Conservation (phyloP, 495 filamentous ascomycete genomes). For the Hyaloscypha hepaticicola region DNA sequence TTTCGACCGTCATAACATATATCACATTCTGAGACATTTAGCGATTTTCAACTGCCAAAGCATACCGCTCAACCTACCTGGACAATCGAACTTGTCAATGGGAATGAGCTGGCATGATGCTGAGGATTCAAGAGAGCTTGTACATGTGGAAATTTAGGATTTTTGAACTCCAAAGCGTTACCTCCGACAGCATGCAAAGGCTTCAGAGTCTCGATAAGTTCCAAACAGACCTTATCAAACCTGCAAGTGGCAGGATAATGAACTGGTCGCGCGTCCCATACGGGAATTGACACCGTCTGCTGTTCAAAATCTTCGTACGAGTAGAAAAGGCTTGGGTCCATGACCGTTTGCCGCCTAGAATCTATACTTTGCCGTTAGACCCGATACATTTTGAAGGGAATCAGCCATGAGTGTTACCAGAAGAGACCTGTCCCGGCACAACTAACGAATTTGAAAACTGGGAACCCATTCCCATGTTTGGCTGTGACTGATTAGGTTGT, state of each 20-base stretch:
- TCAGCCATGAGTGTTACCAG: too few relatives aligned
- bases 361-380: background rate
- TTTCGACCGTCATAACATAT: background rate
- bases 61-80: background rate
- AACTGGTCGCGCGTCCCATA: background rate
- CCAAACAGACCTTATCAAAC: background rate
- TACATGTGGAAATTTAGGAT: background rate
- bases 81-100: background rate
- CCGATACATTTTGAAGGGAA: too few relatives aligned
- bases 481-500: background rate
- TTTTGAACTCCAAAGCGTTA: background rate
- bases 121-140: background rate
- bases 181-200: background rate
- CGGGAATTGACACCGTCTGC: background rate
- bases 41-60: background rate
- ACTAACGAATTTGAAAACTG: background rate
- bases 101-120: background rate
- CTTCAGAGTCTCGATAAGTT: background rate
- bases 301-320: background rate
- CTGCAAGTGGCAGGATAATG: background rate
- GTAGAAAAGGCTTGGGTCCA: background rate
- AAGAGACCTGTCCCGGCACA: background rate
- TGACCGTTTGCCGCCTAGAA: background rate
- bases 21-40: constrained; percentile 1
- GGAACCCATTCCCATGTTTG: background rate